phyloP scores from a whole-genome alignment of 2,329 filamentous ascomycete genomes.

The Emergomyces orientalis region DNA sequence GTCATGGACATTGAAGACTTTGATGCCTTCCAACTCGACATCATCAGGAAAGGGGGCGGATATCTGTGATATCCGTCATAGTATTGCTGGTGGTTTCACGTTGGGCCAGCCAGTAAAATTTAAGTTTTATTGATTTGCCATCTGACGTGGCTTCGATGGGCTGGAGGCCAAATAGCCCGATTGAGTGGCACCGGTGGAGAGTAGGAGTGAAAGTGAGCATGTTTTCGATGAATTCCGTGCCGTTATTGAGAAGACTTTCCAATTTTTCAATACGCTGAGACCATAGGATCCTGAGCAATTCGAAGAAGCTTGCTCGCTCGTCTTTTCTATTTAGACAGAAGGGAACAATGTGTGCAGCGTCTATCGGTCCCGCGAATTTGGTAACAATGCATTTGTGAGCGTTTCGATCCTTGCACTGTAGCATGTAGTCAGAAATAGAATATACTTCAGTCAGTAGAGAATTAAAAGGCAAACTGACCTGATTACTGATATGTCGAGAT shows the following conservation, averaged over 20 bases:
- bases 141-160: neutral
- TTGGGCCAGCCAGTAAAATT: constrained; percentile 1
- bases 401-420: constrained; percentile 2
- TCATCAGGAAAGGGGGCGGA: neutral
- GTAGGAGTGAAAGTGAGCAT: constrained; percentile 1
- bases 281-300: neutral
- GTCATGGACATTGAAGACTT: neutral
- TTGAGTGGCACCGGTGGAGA: neutral
- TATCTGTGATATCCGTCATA: neutral
- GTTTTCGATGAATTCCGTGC: constrained; percentile 3
- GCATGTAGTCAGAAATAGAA: neutral
- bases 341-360: neutral
- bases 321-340: neutral
- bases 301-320: neutral
- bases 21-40: neutral
- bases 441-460: neutral
- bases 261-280: neutral
- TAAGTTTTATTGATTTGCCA: constrained; percentile 3
- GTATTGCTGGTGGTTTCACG: neutral
- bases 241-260: neutral
- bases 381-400: neutral
- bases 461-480: neutral
- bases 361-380: neutral
- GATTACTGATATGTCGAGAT: neutral
- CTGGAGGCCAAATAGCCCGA: constrained; percentile 1